A percentile compares a stretch with the other conserved stretches of the same genome.
Evolutionary conservation across 2,329 filamentous ascomycete species (phyloP).

Genomic region (Acrodontium crateriforme): DNA sequence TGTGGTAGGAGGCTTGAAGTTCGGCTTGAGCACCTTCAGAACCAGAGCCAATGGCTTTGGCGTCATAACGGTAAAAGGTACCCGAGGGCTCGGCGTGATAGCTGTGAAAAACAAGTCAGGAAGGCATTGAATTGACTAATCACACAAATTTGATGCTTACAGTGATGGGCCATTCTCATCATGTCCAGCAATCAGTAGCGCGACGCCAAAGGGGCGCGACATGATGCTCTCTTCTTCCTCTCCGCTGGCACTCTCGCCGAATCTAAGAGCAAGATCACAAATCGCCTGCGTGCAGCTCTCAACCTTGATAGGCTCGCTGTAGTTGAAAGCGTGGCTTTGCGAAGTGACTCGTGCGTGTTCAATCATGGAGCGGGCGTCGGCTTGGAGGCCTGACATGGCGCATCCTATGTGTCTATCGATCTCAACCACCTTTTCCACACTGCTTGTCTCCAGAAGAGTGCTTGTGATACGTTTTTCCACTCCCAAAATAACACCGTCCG

Average conservation of each 20-base stretch:
- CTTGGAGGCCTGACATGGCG: conserved; percentile 96
- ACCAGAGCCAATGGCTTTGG: conserved; percentile 94
- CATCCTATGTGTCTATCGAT: conserved; percentile 98
- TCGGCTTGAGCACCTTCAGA: conserved; percentile 96
- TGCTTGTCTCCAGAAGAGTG: conserved; percentile 90
- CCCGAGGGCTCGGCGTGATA: conserved; percentile 97
- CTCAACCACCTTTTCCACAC: conserved; percentile 98
- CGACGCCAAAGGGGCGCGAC: conserved; percentile 93
- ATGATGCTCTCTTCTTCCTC: conserved; percentile 70
- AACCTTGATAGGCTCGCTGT: conserved; percentile 84
- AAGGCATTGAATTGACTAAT: neutral
- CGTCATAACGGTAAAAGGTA: conserved; percentile 98
- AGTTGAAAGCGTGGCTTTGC: conserved; percentile 96
- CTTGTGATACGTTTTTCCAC: conserved; percentile 99
- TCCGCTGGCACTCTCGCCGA: conserved; percentile 92
- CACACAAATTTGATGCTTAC: conserved; percentile 29
- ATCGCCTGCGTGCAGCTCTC: conserved; percentile 99
- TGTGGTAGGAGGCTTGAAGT: conserved; percentile 97
- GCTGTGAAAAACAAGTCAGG: conserved; percentile 24
- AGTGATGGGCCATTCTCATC: conserved; percentile 94
- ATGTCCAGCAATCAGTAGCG: conserved; percentile 87
- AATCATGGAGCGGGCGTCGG: conserved; percentile 92
- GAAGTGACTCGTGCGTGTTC: conserved; percentile 93
- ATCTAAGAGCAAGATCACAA: conserved; percentile 89
- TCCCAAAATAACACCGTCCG: conserved; percentile 86